Conservation (phyloP, 108 stramenopile genomes). For the Fistulifera solaris region DNA sequence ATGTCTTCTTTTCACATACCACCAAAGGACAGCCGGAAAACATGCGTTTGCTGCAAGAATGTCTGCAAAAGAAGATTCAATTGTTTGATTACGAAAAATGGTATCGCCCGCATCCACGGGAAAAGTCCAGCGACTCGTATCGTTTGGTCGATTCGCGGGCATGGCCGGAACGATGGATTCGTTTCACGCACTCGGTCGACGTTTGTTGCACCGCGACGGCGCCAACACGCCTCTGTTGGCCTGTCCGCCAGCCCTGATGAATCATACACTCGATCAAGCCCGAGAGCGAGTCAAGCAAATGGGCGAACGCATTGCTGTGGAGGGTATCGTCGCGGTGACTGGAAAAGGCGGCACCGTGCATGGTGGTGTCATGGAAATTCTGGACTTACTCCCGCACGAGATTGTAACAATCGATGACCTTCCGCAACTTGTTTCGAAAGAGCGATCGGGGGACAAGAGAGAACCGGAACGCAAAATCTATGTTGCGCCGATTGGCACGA, state of each 20-base stretch:
- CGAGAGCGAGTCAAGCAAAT: conserved; percentile 30
- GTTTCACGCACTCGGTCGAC: conserved; percentile 67
- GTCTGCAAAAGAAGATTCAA: conserved; percentile 56
- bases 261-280: conserved; percentile 48
- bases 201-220: conserved; percentile 43
- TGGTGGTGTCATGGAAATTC: conserved; percentile 65
- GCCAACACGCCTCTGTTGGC: conserved; percentile 70
- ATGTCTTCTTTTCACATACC: conserved; percentile 79
- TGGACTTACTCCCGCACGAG: conserved; percentile 71
- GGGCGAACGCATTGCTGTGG: conserved; percentile 34
- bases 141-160: conserved; percentile 89
- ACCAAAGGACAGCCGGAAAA: conserved; percentile 80
- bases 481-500: conserved; percentile 32
- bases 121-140: conserved; percentile 56
- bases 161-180: conserved; percentile 77
- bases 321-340: conserved; percentile 63
- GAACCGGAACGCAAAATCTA: conserved; percentile 25
- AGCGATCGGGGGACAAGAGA: neutral
- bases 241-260: conserved; percentile 57
- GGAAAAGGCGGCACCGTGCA: conserved; percentile 52
- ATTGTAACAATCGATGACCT: conserved; percentile 55
- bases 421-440: conserved; percentile 9
- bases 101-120: conserved; percentile 11
- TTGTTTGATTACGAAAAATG: conserved; percentile 72
- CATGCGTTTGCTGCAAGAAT: conserved; percentile 58